phyloP scores from a whole-genome alignment of 805 yeast genomes.

The Saccharomycopsis selenospora region DNA sequence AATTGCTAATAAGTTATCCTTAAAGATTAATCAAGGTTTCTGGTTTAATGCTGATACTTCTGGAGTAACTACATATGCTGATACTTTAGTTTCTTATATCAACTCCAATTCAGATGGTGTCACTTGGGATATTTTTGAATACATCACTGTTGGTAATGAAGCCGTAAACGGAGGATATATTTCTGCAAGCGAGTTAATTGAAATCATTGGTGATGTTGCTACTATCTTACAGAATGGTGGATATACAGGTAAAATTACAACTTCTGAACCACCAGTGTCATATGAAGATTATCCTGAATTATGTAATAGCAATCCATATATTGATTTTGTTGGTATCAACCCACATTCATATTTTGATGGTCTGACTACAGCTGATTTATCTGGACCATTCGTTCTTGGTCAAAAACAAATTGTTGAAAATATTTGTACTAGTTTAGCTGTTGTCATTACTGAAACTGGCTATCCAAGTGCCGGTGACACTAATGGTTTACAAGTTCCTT shows the following conservation, averaged over 20 bases:
- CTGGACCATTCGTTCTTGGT: slow-evolving; percentile 64
- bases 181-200: slow-evolving; percentile 52
- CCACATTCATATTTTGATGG: slow-evolving; percentile 80
- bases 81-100: slow-evolving; percentile 40
- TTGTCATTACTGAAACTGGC: slow-evolving; percentile 79
- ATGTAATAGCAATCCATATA: slow-evolving; percentile 53
- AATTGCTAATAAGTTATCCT: slow-evolving; percentile 48
- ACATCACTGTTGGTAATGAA: slow-evolving; percentile 82
- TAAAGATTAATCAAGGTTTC: slow-evolving; percentile 78
- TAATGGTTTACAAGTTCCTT: slow-evolving; percentile 71
- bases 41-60: slow-evolving; percentile 69
- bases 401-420: slow-evolving; percentile 50
- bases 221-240: slow-evolving; percentile 56
- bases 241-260: slow-evolving; percentile 66
- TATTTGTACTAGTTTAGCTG: slow-evolving; percentile 48
- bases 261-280: slow-evolving; percentile 84
- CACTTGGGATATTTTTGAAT: slow-evolving; percentile 66
- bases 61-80: slow-evolving; percentile 57
- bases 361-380: slow-evolving; percentile 49
- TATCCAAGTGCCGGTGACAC: slow-evolving; percentile 70
- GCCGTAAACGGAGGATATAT: slow-evolving; percentile 62
- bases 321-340: slow-evolving; percentile 82
- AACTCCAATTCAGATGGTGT: slow-evolving; percentile 39
- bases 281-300: slow-evolving; percentile 56
- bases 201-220: slow-evolving; percentile 61